Evolutionary conservation across 83 land plant species (phyloP).

Genomic region (Picea abies): DNA sequence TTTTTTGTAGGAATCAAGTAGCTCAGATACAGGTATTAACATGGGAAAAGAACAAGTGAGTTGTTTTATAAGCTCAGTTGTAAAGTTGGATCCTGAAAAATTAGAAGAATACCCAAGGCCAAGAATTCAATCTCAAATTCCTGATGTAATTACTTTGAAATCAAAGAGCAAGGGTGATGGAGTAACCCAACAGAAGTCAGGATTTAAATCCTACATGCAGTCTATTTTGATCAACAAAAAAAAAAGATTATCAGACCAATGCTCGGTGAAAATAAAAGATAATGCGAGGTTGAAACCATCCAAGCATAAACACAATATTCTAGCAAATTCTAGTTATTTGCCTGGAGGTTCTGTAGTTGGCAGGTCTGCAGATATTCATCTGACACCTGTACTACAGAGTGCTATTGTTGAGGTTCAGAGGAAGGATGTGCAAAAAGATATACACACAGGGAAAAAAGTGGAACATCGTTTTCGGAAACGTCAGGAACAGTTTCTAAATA

Average conservation of each 20-base stretch:
- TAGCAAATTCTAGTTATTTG: background rate
- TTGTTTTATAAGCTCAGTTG: background rate
- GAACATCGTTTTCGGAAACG: background rate
- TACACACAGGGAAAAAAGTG: background rate
- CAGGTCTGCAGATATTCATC: constrained; percentile 5
- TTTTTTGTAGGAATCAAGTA: constrained; percentile 6
- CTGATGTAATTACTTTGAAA: background rate
- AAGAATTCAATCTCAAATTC: background rate
- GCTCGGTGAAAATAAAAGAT: background rate
- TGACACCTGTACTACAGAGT: background rate
- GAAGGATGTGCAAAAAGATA: background rate
- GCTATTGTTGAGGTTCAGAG: background rate
- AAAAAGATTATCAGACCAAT: background rate
- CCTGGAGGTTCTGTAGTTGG: background rate
- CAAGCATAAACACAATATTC: background rate
- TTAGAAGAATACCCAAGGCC: background rate
- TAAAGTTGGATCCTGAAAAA: background rate
- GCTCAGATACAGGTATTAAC: background rate
- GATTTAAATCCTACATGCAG: background rate
- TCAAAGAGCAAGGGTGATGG: background rate
- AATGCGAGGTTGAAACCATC: background rate
- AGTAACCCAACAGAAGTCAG: background rate
- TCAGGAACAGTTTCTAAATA: background rate
- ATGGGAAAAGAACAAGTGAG: background rate
- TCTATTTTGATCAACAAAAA: background rate